Conservation (phyloP, 1,284 basidiomycete species). For the Leccinum pachyderme region DNA sequence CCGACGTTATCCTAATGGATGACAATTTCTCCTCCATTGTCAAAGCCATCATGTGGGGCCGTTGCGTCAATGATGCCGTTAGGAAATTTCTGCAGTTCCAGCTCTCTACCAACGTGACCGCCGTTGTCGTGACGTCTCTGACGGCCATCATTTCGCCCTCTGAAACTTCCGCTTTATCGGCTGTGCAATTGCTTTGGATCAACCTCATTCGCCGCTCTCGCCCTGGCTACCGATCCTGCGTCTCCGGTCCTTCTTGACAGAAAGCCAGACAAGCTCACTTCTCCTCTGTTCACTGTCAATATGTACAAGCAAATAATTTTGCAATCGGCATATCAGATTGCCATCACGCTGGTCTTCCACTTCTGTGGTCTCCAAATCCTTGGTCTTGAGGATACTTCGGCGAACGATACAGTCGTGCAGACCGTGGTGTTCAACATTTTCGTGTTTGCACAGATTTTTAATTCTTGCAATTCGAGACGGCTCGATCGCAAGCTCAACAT, state of each 20-base stretch:
- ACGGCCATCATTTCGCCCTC: constrained; percentile 79
- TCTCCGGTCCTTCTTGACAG: constrained; percentile 79
- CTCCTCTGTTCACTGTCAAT: constrained; percentile 86
- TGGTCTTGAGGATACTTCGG: constrained; percentile 45
- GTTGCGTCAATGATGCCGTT: constrained; percentile 96
- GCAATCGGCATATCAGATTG: constrained; percentile 88
- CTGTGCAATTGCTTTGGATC: constrained; percentile 96
- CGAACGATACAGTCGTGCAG: constrained; percentile 59
- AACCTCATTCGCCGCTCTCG: constrained; percentile 97
- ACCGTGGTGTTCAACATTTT: constrained; percentile 96
- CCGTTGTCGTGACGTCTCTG: constrained; percentile 92
- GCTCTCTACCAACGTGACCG: constrained; percentile 94
- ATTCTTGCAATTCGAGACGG: constrained; percentile 89
- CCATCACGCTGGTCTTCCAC: constrained; percentile 85
- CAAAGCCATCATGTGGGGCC: constrained; percentile 98
- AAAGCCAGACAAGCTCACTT: constrained; percentile 86
- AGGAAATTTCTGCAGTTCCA: constrained; percentile 99
- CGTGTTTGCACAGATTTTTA: constrained; percentile 95
- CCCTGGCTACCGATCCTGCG: constrained; percentile 95
- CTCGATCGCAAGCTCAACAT: constrained; percentile 88
- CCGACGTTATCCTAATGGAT: constrained; percentile 98
- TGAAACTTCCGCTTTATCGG: constrained; percentile 86
- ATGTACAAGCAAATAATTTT: constrained; percentile 95
- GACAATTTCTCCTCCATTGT: constrained; percentile 98
- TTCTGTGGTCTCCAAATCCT: constrained; percentile 80